phyloP scores from a whole-genome alignment of 164 flowering plant genomes.

The Echeveria elegans region DNA sequence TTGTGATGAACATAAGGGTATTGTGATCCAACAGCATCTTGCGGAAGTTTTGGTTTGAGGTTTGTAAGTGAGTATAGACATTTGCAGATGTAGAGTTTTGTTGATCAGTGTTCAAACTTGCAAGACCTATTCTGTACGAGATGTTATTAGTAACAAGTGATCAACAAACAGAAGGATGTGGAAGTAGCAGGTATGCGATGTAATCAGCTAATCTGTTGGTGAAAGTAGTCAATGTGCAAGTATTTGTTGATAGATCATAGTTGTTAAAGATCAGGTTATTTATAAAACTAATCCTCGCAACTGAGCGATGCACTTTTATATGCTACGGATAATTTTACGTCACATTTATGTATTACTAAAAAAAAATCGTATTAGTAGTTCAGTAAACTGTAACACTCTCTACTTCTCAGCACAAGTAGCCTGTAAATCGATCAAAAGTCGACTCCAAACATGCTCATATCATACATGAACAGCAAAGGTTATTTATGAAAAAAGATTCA shows the following conservation, averaged over 20 bases:
- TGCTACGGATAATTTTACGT: neutral
- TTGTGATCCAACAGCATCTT: too few species aligned
- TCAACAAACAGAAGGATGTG: neutral
- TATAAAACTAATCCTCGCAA: neutral
- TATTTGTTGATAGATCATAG: neutral
- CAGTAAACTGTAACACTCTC: neutral
- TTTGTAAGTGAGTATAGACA: too few species aligned
- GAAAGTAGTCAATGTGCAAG: neutral
- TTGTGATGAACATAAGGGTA: too few species aligned
- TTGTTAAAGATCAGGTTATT: slow-evolving; percentile 4
- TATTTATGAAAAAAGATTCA: neutral
- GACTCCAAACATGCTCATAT: too few species aligned
- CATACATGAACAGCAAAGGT: neutral
- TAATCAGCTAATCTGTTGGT: neutral
- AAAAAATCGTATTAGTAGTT: neutral
- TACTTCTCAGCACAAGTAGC: too few species aligned
- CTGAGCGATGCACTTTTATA: neutral
- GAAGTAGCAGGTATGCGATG: slow-evolving; percentile 1
- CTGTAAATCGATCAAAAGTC: too few species aligned
- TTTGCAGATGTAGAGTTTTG: too few species aligned
- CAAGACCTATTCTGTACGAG: neutral
- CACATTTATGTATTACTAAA: neutral
- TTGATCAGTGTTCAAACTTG: neutral
- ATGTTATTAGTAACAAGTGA: neutral
- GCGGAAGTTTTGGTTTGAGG: too few species aligned